Evolutionary conservation across 2,329 filamentous ascomycete species (phyloP).

Genomic region (Dothideomycetidae sp.): DNA sequence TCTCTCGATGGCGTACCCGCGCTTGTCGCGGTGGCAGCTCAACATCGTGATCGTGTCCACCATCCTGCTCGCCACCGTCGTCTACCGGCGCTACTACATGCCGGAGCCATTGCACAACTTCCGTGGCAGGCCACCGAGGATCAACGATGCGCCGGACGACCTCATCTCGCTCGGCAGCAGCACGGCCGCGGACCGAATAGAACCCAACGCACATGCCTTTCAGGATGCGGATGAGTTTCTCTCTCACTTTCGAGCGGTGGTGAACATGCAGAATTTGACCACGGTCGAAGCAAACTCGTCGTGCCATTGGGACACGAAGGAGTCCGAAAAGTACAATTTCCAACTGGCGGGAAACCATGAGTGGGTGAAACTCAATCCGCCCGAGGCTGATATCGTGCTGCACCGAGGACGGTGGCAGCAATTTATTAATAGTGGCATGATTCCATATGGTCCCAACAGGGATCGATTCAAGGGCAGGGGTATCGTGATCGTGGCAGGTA

Average conservation of each 20-base stretch:
- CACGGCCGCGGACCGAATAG: background rate
- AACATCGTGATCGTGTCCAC: no score
- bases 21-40: no score
- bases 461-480: conserved; percentile 19
- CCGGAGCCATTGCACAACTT: no score
- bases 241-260: background rate
- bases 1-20: no score
- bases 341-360: background rate
- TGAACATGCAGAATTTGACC: background rate
- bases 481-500: conserved; percentile 21
- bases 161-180: background rate
- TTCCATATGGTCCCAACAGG: background rate
- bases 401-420: background rate
- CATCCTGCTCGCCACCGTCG: no score
- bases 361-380: background rate
- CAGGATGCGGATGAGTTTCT: background rate
- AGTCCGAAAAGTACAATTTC: background rate
- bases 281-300: background rate
- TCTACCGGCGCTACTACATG: no score
- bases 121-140: background rate
- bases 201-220: background rate
- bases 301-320: background rate
- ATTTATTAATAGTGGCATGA: background rate
- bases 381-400: background rate
- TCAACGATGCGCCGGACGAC: background rate